Percentiles rank a stretch among this genome's conserved stretches.
Evolutionary conservation across 2,329 filamentous ascomycete genomes (phyloP).

Genomic region (Leptographium procerum): DNA sequence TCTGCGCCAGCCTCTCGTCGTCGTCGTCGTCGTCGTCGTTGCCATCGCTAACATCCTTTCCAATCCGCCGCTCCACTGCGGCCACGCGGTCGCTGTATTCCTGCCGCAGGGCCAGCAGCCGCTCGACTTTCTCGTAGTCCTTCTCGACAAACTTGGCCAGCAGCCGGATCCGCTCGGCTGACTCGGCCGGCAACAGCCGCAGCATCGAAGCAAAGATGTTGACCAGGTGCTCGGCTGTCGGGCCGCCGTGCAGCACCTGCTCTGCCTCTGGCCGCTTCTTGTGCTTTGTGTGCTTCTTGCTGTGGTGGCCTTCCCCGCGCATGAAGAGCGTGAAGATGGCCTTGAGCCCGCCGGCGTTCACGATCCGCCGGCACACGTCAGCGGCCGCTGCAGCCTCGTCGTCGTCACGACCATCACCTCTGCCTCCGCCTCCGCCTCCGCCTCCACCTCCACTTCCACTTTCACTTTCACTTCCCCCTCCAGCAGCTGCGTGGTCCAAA

Average conservation of each 20-base stretch:
- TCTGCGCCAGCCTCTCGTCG: constrained; percentile 60
- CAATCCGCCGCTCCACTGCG: constrained; percentile 52
- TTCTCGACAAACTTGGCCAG: constrained; percentile 95
- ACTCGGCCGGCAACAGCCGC: constrained; percentile 65
- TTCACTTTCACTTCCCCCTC: neutral
- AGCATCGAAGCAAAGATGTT: constrained; percentile 78
- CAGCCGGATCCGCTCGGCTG: constrained; percentile 65
- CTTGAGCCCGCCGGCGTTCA: constrained; percentile 78
- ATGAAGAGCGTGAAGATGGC: constrained; percentile 78
- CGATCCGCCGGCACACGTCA: constrained; percentile 60
- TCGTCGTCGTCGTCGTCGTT: constrained; percentile 45
- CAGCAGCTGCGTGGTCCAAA: constrained; percentile 68
- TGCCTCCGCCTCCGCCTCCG: constrained; percentile 32
- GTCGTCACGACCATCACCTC: neutral
- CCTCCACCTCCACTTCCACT: too few species aligned
- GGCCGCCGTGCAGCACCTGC: constrained; percentile 42
- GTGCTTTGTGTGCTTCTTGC: constrained; percentile 4
- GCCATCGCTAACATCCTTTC: too few species aligned
- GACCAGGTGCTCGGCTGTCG: constrained; percentile 66
- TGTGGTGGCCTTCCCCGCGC: constrained; percentile 43
- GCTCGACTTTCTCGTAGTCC: constrained; percentile 74
- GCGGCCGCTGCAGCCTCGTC: constrained; percentile 28
- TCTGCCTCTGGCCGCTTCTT: neutral
- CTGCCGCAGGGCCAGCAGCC: constrained; percentile 58
- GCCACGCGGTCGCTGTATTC: constrained; percentile 56